Evolutionary conservation across 345 rosid species (phyloP).

Genomic region (Acer saccharum): DNA sequence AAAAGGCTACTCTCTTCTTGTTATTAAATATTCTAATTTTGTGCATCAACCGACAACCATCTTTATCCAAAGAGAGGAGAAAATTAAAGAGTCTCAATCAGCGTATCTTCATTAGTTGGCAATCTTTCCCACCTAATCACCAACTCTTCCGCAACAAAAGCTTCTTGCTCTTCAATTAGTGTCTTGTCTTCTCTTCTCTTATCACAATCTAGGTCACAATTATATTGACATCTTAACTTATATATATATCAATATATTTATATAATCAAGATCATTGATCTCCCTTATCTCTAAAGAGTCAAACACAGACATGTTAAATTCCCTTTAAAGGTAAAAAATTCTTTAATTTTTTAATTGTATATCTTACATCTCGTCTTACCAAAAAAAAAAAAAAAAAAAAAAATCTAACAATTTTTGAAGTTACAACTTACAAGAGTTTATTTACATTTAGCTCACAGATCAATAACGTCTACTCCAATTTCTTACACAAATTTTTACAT

Average conservation of each 20-base stretch:
- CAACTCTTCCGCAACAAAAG: constrained; percentile 15
- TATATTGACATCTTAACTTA: constrained; percentile 6
- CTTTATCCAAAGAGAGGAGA: constrained; percentile 7
- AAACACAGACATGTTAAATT: no score
- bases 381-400: no score
- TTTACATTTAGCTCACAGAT: no score
- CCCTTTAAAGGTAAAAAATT: no score
- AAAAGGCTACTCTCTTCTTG: not conserved
- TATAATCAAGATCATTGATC: no score
- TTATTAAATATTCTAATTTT: not conserved
- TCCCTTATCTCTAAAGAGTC: no score
- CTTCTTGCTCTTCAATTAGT: not conserved
- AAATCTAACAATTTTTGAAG: no score
- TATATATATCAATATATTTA: not conserved
- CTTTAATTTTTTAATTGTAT: no score
- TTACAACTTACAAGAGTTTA: no score
- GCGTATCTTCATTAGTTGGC: constrained; percentile 30
- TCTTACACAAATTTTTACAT: no score
- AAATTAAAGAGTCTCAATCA: constrained; percentile 28
- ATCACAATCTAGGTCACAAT: constrained; percentile 9
- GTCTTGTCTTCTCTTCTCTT: constrained; percentile 19
- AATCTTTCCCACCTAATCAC: constrained; percentile 25
- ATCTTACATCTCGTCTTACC: no score
- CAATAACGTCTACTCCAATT: no score
- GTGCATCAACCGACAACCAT: not conserved